Percentiles rank a stretch among this genome's conserved stretches.
phyloP scores from a whole-genome alignment of 202 grass and related monocot species.

The Sporobolus alterniflorus region DNA sequence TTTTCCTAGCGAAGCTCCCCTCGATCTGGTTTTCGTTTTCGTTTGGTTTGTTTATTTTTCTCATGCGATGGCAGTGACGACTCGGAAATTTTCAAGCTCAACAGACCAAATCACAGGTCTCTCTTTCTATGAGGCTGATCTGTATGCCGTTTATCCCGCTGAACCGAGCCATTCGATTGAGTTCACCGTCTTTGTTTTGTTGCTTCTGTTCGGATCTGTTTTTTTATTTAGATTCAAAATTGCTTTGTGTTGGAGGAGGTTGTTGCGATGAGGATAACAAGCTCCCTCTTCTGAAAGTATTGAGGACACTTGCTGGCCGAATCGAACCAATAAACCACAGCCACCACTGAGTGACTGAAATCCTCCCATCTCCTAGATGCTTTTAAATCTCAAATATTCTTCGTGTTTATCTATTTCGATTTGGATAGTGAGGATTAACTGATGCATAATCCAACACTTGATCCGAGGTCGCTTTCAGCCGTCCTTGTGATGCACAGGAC shows the following conservation, averaged over 20 bases:
- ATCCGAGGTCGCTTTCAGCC: conserved; percentile 45
- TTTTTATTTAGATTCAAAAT: not conserved
- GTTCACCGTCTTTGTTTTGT: too few species aligned
- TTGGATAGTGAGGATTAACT: conserved; percentile 63
- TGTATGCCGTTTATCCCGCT: conserved; percentile 81
- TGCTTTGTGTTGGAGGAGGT: not conserved
- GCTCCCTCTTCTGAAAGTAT: conserved; percentile 95
- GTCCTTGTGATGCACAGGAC: conserved; percentile 41
- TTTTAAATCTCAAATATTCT: not conserved
- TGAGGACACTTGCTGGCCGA: conserved; percentile 87
- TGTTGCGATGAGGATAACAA: conserved; percentile 75
- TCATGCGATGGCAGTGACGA: conserved; percentile 59
- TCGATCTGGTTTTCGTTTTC: not conserved
- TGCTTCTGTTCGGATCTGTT: not conserved
- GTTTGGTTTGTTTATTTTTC: not conserved
- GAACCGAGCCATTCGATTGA: conserved; percentile 70
- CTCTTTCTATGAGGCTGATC: conserved; percentile 37
- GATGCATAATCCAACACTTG: conserved; percentile 87
- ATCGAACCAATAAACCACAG: conserved; percentile 78
- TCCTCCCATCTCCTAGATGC: not conserved
- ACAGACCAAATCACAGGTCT: conserved; percentile 93
- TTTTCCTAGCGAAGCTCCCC: accelerated
- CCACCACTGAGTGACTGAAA: conserved; percentile 72
- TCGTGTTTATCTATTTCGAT: not conserved
- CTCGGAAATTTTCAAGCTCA: conserved; percentile 94